phyloP scores from a whole-genome alignment of 2,329 filamentous ascomycete genomes.

The Pseudonectria buxi region DNA sequence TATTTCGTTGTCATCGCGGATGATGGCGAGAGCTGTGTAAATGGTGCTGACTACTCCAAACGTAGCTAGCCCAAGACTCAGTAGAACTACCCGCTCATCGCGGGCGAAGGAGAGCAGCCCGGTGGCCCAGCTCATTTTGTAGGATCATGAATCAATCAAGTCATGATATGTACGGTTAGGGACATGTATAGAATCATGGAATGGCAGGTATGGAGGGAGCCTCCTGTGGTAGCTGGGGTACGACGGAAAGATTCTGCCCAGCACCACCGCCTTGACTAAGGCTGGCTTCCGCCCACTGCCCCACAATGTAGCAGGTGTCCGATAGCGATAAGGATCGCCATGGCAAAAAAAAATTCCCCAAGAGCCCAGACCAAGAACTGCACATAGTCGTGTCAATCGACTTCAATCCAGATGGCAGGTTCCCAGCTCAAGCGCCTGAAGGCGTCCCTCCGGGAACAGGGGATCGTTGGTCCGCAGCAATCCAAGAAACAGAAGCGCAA shows the following conservation, averaged over 20 bases:
- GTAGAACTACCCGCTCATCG: conserved; percentile 48
- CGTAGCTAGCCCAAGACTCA: conserved; percentile 50
- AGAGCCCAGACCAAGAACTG: conserved; percentile 1
- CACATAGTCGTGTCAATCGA: conserved; percentile 8
- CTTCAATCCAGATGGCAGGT: conserved; percentile 63
- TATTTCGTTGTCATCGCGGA: conserved; percentile 60
- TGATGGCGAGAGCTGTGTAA: conserved; percentile 49
- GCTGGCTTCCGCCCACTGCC: conserved; percentile 4
- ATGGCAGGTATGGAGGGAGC: background rate
- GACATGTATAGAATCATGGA: background rate
- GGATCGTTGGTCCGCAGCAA: conserved; percentile 83
- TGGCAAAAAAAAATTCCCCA: conserved; percentile 18
- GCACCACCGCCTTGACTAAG: conserved; percentile 11
- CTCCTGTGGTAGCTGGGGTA: background rate
- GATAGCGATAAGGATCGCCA: conserved; percentile 24
- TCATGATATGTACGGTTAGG: conserved; percentile 2
- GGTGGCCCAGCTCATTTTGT: conserved; percentile 34
- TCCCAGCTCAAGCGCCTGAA: conserved; percentile 97
- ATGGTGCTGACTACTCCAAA: conserved; percentile 53
- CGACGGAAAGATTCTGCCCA: conserved; percentile 10
- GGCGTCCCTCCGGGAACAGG: conserved; percentile 79
- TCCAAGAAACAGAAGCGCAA: conserved; percentile 92
- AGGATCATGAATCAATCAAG: conserved; percentile 1
- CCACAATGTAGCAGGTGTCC: conserved; percentile 3
- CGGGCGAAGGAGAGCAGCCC: conserved; percentile 28